These are phyloP conservation scores for Arctium minus DNA, from an alignment of 129 eudicot species.

Conservation along the genomic window DNA sequence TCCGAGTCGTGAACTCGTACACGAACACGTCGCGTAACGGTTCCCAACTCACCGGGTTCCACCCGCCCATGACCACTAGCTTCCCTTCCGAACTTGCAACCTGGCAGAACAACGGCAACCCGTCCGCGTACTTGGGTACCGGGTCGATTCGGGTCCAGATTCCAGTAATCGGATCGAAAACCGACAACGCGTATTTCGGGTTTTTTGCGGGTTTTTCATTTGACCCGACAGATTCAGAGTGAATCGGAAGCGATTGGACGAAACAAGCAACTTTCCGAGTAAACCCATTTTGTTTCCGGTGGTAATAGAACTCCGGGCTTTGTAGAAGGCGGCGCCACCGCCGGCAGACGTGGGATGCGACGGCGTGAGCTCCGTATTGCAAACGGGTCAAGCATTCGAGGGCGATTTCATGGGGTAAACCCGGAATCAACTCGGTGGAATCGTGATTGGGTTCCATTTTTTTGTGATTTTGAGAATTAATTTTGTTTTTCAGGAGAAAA, in stretches of 20 bases:
- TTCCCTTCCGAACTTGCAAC: conserved; percentile 71
- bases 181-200: conserved; percentile 52
- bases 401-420: conserved; percentile 71
- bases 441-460: conserved; percentile 2
- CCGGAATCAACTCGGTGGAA: conserved; percentile 54
- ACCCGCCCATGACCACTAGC: conserved; percentile 78
- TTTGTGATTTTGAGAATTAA: background rate
- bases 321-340: conserved; percentile 60
- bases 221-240: background rate
- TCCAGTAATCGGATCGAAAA: conserved; percentile 48
- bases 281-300: conserved; percentile 45
- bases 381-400: conserved; percentile 79
- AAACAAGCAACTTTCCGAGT: conserved; percentile 53
- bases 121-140: conserved; percentile 54
- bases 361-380: conserved; percentile 51
- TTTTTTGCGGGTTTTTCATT: conserved; percentile 32
- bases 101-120: conserved; percentile 79
- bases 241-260: conserved; percentile 54
- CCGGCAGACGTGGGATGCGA: conserved; percentile 50
- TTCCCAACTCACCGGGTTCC: conserved; percentile 73
- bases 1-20: conserved; percentile 70
- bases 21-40: conserved; percentile 61
- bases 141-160: conserved; percentile 61
- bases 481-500: background rate
- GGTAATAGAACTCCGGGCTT: conserved; percentile 56